These are phyloP conservation scores for Aspergillus nomiae DNA, from an alignment of 2,329 filamentous ascomycete genomes.

Conservation along the genomic window DNA sequence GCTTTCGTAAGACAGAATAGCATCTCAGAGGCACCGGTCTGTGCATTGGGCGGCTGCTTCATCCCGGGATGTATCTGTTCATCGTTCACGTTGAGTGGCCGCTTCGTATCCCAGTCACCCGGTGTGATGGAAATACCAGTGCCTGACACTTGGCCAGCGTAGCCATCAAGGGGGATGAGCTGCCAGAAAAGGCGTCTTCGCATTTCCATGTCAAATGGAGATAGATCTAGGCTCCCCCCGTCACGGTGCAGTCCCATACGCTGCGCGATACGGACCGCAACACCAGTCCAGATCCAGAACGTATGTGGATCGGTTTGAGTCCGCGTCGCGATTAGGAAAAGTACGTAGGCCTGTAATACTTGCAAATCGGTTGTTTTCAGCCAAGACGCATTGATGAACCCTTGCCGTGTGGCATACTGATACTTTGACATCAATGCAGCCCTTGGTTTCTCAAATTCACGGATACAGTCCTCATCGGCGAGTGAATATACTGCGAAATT, in stretches of 20 bases:
- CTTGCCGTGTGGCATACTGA: conserved; percentile 10
- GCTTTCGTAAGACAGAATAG: conserved; percentile 32
- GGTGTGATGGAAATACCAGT: conserved; percentile 19
- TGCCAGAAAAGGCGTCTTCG: conserved; percentile 31
- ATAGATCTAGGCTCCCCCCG: conserved; percentile 45
- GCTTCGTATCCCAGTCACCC: conserved; percentile 23
- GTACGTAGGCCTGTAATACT: conserved; percentile 19
- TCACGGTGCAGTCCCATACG: conserved; percentile 53
- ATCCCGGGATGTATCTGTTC: conserved; percentile 44
- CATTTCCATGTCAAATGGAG: conserved; percentile 49
- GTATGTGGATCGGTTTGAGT: conserved; percentile 48
- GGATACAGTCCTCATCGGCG: conserved; percentile 15
- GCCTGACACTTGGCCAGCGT: conserved; percentile 33
- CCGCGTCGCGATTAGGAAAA: conserved; percentile 31
- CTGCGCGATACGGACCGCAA: conserved; percentile 49
- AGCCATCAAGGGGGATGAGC: conserved; percentile 24
- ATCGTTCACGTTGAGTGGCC: conserved; percentile 45
- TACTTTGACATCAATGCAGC: conserved; percentile 12
- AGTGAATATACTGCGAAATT: conserved; percentile 23
- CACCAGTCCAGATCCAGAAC: conserved; percentile 54
- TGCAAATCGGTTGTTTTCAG: conserved; percentile 19
- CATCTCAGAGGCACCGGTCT: conserved; percentile 49
- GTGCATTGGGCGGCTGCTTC: conserved; percentile 42
- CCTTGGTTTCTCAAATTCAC: conserved; percentile 3
- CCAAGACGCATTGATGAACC: conserved; percentile 21